phyloP scores from a whole-genome alignment of 1,139 yeast species.

The Diutina rugosa region DNA sequence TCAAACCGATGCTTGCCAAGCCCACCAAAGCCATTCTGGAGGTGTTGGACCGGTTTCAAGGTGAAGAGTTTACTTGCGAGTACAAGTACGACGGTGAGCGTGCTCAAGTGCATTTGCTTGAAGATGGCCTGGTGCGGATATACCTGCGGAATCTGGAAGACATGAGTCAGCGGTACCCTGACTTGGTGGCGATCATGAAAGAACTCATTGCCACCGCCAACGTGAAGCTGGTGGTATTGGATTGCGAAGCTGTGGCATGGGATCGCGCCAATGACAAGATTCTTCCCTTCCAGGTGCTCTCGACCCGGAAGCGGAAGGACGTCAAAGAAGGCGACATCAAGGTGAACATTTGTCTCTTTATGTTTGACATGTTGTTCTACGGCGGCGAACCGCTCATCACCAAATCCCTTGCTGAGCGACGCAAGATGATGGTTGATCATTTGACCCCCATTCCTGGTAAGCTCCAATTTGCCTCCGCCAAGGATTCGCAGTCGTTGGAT shows the following conservation, averaged over 20 bases:
- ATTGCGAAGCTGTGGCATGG: constrained; percentile 99
- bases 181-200: constrained; percentile 55
- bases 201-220: constrained; percentile 31
- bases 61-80: constrained; percentile 82
- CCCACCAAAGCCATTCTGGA: constrained; percentile 91
- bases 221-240: constrained; percentile 43
- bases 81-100: constrained; percentile 97
- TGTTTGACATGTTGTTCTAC: constrained; percentile 70
- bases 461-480: constrained; percentile 66
- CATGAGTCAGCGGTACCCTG: constrained; percentile 95
- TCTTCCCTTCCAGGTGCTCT: constrained; percentile 81
- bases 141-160: constrained; percentile 94
- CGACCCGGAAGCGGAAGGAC: constrained; percentile 89
- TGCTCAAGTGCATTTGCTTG: constrained; percentile 78
- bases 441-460: constrained; percentile 61
- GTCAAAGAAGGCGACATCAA: constrained; percentile 79
- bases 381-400: constrained; percentile 63
- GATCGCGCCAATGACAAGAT: constrained; percentile 63
- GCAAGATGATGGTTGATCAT: constrained; percentile 42
- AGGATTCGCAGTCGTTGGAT: constrained; percentile 60
- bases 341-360: constrained; percentile 84
- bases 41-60: constrained; percentile 78
- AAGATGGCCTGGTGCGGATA: constrained; percentile 57
- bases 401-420: constrained; percentile 57
- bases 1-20: constrained; percentile 96